phyloP scores from a whole-genome alignment of 805 yeast genomes.

The Jamesozyma hellenica region DNA sequence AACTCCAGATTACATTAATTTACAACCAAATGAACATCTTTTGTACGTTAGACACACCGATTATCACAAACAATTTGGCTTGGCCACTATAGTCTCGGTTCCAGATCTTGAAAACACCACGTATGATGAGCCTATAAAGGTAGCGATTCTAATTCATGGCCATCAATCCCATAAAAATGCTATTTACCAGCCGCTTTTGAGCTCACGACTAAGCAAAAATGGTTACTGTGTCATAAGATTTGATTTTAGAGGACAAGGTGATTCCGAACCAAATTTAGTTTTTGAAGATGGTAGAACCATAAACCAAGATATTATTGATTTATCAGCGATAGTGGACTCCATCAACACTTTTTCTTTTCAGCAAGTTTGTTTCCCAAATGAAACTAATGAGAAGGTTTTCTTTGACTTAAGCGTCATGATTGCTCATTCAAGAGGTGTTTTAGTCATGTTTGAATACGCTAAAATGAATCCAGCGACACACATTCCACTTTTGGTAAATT shows the following conservation, averaged over 20 bases:
- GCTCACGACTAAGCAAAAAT: slow-evolving; percentile 47
- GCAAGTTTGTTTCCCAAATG: background rate
- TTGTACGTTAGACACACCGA: slow-evolving; percentile 5
- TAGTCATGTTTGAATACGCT: slow-evolving; percentile 70
- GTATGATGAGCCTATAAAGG: slow-evolving; percentile 25
- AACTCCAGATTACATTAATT: slow-evolving; percentile 9
- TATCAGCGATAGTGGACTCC: slow-evolving; percentile 34
- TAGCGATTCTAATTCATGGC: slow-evolving; percentile 70
- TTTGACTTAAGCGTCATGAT: slow-evolving; percentile 48
- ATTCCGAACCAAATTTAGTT: slow-evolving; percentile 40
- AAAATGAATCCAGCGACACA: slow-evolving; percentile 20
- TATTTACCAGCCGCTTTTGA: slow-evolving; percentile 57
- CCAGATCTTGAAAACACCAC: background rate
- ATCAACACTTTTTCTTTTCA: background rate
- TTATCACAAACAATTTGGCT: background rate
- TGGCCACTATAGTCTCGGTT: slow-evolving; percentile 6
- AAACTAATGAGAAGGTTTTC: background rate
- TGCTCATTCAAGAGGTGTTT: slow-evolving; percentile 74
- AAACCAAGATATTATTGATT: slow-evolving; percentile 58
- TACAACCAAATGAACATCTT: slow-evolving; percentile 13
- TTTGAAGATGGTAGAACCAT: slow-evolving; percentile 43
- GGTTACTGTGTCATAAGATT: slow-evolving; percentile 65
- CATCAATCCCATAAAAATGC: slow-evolving; percentile 77
- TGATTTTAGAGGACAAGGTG: slow-evolving; percentile 83
- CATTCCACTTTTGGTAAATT: slow-evolving; percentile 62